These are phyloP conservation scores for Ceratobasidium sp. DNA, from an alignment of 1,284 basidiomycete genomes.

Conservation along the genomic window DNA sequence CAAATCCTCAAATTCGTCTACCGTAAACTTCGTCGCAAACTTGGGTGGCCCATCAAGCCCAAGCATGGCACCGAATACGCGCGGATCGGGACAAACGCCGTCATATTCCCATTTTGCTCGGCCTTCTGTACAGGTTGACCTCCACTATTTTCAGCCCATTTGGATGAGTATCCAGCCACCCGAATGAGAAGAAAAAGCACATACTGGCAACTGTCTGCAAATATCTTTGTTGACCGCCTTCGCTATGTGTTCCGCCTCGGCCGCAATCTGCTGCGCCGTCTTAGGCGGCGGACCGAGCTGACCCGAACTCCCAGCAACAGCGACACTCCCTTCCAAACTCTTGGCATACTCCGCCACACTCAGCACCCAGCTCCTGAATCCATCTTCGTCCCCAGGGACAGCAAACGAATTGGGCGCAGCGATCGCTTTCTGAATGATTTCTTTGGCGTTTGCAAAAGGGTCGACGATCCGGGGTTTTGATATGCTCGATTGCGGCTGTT, in stretches of 20 bases:
- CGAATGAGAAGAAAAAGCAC: not conserved
- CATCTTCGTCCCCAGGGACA: not conserved
- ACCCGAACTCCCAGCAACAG: conserved; percentile 9
- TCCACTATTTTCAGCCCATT: conserved; percentile 24
- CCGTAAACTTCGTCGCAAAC: not conserved
- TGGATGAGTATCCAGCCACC: not conserved
- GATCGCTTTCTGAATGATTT: not conserved
- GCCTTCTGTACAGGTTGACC: conserved; percentile 6
- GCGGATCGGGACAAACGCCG: conserved; percentile 23
- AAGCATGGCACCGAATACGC: conserved; percentile 12
- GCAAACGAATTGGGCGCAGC: conserved; percentile 26
- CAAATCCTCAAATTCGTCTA: conserved; percentile 31
- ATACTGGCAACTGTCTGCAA: conserved; percentile 20
- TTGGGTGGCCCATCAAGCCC: not conserved
- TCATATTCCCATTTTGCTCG: conserved; percentile 5
- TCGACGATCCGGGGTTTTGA: not conserved
- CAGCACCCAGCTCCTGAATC: not conserved
- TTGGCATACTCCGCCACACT: conserved; percentile 19
- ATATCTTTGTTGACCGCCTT: conserved; percentile 11
- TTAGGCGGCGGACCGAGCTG: conserved; percentile 14
- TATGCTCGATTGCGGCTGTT: not conserved
- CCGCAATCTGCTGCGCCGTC: not conserved
- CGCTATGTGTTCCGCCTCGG: not conserved
- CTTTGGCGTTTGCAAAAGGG: conserved; percentile 6
- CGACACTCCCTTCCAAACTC: conserved; percentile 30